These are phyloP conservation scores for Aspergillus piperis DNA, from an alignment of 2,329 filamentous ascomycete genomes.

Conservation along the genomic window DNA sequence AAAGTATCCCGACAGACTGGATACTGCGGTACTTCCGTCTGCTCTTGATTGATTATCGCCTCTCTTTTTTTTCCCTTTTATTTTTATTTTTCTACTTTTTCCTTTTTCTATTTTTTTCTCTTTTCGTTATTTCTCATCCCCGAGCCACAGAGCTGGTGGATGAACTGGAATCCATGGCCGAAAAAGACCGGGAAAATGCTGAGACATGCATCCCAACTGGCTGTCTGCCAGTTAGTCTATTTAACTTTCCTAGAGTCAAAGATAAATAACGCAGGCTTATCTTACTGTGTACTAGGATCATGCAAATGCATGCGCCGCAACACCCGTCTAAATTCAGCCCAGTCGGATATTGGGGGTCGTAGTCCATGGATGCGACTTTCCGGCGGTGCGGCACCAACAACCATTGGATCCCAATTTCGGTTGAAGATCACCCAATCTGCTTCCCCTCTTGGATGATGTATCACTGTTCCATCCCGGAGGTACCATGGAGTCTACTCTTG, in stretches of 20 bases:
- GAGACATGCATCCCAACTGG: constrained; percentile 7
- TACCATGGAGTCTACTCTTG: background rate
- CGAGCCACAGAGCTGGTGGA: background rate
- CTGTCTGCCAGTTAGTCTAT: constrained; percentile 11
- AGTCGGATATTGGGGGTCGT: constrained; percentile 18
- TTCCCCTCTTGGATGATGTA: background rate
- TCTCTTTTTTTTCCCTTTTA: background rate
- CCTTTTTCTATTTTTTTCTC: too few species aligned
- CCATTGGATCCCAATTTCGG: constrained; percentile 30
- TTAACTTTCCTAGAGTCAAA: constrained; percentile 9
- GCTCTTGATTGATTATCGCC: background rate
- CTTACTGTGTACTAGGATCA: background rate
- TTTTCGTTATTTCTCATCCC: background rate
- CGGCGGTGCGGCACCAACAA: constrained; percentile 30
- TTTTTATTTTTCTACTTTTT: too few species aligned
- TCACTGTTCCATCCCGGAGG: background rate
- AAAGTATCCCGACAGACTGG: constrained; percentile 26
- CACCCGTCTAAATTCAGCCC: constrained; percentile 8
- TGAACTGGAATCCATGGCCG: too few species aligned
- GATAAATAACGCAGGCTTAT: constrained; percentile 8
- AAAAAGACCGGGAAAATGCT: background rate
- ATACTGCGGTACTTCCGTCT: constrained; percentile 20
- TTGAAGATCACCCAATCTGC: constrained; percentile 21
- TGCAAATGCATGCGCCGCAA: constrained; percentile 9
- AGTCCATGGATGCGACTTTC: constrained; percentile 26